Conservation (phyloP, 1,284 basidiomycete species). For the Mrakiaceae sp. region DNA sequence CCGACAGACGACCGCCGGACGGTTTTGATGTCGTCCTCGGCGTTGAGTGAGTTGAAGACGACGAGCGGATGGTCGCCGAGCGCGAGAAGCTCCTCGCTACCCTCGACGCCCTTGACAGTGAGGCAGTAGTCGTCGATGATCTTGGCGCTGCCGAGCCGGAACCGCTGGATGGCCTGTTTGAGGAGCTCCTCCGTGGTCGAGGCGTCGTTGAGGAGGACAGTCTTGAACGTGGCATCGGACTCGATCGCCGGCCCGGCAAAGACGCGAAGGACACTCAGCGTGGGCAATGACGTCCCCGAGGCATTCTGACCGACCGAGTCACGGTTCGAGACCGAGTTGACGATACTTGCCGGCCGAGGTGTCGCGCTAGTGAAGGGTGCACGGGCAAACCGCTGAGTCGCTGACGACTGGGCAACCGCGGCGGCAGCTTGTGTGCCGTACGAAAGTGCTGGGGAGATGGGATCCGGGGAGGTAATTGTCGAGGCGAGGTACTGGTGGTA, state of each 20-base stretch:
- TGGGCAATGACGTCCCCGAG: conserved; percentile 1
- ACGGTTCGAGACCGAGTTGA: conserved; percentile 24
- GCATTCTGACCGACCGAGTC: not conserved
- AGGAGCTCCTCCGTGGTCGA: conserved; percentile 76
- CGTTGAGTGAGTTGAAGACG: conserved; percentile 73
- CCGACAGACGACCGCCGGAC: conserved; percentile 87
- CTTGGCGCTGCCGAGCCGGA: conserved; percentile 51
- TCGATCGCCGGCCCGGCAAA: conserved; percentile 73
- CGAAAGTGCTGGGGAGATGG: conserved; percentile 20
- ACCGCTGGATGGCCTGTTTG: conserved; percentile 83
- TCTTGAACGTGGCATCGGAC: conserved; percentile 95
- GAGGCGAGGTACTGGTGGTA: conserved; percentile 79
- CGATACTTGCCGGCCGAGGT: conserved; percentile 39
- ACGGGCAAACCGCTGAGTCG: conserved; percentile 26
- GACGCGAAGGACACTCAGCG: conserved; percentile 79
- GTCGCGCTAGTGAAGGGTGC: conserved; percentile 13
- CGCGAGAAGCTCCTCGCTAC: conserved; percentile 56
- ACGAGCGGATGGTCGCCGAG: conserved; percentile 66
- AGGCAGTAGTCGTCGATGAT: conserved; percentile 65
- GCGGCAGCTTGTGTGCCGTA: conserved; percentile 25
- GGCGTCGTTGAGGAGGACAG: conserved; percentile 76
- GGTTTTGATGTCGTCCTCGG: conserved; percentile 46
- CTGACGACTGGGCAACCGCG: conserved; percentile 29
- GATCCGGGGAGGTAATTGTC: conserved; percentile 61
- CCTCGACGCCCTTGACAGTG: conserved; percentile 83